These are phyloP conservation scores for Epichloe aotearoae DNA, from an alignment of 2,329 filamentous ascomycete species.

Conservation along the genomic window DNA sequence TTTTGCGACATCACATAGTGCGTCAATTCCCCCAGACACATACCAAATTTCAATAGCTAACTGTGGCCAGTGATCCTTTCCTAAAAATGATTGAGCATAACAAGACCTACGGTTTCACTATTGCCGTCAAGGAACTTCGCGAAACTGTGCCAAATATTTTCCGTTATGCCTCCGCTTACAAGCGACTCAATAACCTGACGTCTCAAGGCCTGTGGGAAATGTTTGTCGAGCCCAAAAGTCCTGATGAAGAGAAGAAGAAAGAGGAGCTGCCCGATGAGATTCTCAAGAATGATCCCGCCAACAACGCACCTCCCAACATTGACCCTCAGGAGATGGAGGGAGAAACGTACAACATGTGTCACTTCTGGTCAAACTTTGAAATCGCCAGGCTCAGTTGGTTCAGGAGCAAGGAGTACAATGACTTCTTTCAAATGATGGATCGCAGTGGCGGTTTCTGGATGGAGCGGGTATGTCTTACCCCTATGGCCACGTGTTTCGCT, in stretches of 20 bases:
- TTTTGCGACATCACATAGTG: conserved; percentile 99
- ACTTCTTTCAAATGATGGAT: conserved; percentile 99
- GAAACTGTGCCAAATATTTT: conserved; percentile 98
- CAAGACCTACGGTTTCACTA: conserved; percentile 98
- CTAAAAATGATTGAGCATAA: conserved; percentile 85
- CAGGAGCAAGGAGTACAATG: conserved; percentile 91
- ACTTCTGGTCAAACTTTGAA: conserved; percentile 99
- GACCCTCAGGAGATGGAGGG: conserved; percentile 92
- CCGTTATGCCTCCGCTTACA: conserved; percentile 96
- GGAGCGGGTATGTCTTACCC: conserved; percentile 57
- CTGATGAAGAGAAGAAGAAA: conserved; percentile 47
- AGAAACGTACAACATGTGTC: conserved; percentile 99
- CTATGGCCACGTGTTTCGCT: neutral
- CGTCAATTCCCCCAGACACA: neutral
- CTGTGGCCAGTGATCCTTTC: conserved; percentile 56
- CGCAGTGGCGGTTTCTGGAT: conserved; percentile 97
- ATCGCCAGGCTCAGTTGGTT: conserved; percentile 93
- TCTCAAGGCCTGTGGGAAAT: conserved; percentile 97
- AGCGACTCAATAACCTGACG: conserved; percentile 76
- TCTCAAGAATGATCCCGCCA: conserved; percentile 58
- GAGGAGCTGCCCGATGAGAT: conserved; percentile 70
- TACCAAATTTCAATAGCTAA: neutral
- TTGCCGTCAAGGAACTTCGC: conserved; percentile 93
- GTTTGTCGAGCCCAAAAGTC: conserved; percentile 72
- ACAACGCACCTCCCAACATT: conserved; percentile 61